Base-by-base conservation (phyloP, 2,329 filamentous ascomycete species). In the Trichoderma sp. region DNA sequence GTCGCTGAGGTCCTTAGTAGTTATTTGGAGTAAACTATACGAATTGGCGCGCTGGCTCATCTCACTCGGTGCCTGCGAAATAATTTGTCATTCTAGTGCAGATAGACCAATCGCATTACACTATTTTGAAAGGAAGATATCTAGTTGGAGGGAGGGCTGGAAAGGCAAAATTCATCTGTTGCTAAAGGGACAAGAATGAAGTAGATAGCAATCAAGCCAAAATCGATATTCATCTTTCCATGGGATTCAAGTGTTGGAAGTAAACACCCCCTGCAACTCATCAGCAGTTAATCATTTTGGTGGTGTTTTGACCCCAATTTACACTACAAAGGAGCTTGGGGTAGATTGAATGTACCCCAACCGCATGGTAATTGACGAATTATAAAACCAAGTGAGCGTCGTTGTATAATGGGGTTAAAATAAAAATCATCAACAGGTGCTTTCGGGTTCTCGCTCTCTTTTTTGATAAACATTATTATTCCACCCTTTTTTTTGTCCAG, bases 301-400 rank as follows among this genome's bases (percentile, higher is more conserved):
- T 22, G n/a, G 39, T 17, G n/a, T 34, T 56, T 56, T 45, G 52
- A 57, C 50, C 61, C 61, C 52, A 65, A 65, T 19, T 56, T 34
- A 5, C 61, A 27, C 52, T 27, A 27, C 4, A 13, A 17, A 27
- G 13, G 19, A 2, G 12, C 27, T 65, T 19, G 61, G 52, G 52
- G 61, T 65, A 65, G n/a, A 57, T 45, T 65, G 17, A 65, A 57
- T 35, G 2, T 65, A 48, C 61, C 52, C 61, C 61, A 48, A 65
- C 27, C 8, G 19, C 48, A 34, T 34, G 27, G 52, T 12, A 34
- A 13, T 45, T 27, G 50, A 35, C 35, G 27, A 25, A 15, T 35
- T 45, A 57, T 65, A 65, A 65, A 53, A 25, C 15, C n/a, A 29
- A n/a, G 12, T 57, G 35, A 12, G 4, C 3, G 2, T 57, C 19